These are phyloP conservation scores for Myriosclerotinia duriaeana DNA, from an alignment of 2,329 filamentous ascomycete species.

Conservation along the genomic window DNA sequence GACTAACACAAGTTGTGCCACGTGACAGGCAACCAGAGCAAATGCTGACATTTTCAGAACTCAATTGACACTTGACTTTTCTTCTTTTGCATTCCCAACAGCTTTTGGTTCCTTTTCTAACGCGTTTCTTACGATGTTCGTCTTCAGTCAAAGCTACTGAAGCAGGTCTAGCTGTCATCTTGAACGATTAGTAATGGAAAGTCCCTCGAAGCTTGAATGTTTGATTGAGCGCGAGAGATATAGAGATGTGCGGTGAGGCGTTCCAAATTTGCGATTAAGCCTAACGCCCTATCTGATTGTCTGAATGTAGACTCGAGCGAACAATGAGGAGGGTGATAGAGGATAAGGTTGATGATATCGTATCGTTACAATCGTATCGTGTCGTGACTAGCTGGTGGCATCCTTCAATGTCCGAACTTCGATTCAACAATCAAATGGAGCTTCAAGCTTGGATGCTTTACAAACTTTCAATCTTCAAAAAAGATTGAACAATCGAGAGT, in stretches of 20 bases:
- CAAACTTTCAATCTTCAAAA: neutral
- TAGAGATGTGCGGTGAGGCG: too few species aligned
- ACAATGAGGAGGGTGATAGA: too few species aligned
- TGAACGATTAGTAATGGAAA: neutral
- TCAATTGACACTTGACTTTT: slow-evolving; percentile 53
- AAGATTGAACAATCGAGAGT: too few species aligned
- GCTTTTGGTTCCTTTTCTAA: slow-evolving; percentile 53
- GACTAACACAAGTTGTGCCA: slow-evolving; percentile 39
- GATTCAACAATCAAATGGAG: neutral
- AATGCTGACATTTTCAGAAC: slow-evolving; percentile 41
- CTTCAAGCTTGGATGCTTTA: neutral
- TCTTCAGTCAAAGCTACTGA: slow-evolving; percentile 24
- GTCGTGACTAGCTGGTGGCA: neutral
- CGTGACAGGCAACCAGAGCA: slow-evolving; percentile 51
- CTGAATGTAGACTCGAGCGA: too few species aligned
- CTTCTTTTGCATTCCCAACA: slow-evolving; percentile 58
- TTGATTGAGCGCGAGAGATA: too few species aligned
- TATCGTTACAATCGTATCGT: too few species aligned
- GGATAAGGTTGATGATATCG: too few species aligned
- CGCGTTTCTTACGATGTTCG: slow-evolving; percentile 37
- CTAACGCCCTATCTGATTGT: too few species aligned
- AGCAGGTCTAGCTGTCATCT: slow-evolving; percentile 19
- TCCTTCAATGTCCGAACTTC: neutral
- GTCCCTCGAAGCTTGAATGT: neutral
- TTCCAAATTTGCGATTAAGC: too few species aligned